Evolutionary conservation across 345 rosid genomes (phyloP).

Genomic region (Heritiera littoralis): DNA sequence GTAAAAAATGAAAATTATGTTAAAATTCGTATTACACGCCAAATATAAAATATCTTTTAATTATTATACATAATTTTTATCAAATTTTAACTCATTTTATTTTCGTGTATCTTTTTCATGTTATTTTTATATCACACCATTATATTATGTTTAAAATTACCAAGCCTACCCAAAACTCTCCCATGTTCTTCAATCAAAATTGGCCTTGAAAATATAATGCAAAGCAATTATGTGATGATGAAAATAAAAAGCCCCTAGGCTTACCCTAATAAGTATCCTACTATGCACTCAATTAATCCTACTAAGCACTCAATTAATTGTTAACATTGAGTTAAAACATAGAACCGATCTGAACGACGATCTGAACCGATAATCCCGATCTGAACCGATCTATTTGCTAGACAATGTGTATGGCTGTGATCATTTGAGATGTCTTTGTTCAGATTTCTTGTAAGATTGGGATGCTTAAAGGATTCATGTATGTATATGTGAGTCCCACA

Average conservation of each 20-base stretch:
- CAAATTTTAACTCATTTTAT: too few species aligned
- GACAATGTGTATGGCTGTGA: neutral
- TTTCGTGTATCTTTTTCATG: too few species aligned
- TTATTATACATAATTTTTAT: too few species aligned
- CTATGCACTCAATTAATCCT: neutral
- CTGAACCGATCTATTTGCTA: too few species aligned
- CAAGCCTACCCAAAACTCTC: neutral
- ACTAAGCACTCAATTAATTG: too few species aligned
- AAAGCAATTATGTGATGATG: neutral
- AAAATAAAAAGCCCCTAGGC: neutral
- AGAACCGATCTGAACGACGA: too few species aligned
- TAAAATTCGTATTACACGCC: too few species aligned
- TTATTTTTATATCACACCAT: too few species aligned
- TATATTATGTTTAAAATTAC: too few species aligned
- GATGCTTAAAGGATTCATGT: neutral
- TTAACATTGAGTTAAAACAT: neutral
- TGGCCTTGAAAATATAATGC: neutral
- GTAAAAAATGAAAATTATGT: too few species aligned
- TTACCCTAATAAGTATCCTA: neutral
- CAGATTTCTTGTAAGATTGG: slow-evolving; percentile 12
- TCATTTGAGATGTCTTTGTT: slow-evolving; percentile 9
- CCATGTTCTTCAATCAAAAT: neutral
- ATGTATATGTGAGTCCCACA: neutral
- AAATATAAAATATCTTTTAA: too few species aligned
- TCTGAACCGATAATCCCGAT: too few species aligned